Base-by-base conservation (phyloP, 208 protist genomes). In the Jaenimonas drosophilae region DNA sequence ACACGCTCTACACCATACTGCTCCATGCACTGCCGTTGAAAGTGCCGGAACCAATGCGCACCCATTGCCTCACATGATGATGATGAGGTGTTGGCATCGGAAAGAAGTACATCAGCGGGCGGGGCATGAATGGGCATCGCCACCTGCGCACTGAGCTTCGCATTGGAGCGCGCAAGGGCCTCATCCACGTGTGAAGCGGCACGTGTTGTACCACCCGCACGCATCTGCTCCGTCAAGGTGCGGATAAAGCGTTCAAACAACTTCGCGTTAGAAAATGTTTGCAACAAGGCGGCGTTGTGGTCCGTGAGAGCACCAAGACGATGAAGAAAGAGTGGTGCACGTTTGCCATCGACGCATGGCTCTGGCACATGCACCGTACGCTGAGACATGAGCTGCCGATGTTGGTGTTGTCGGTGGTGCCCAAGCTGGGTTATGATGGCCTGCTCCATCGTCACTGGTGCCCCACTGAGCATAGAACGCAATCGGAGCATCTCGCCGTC, bases 141-240 rank as follows among this genome's bases (percentile, higher is more conserved):
- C 19, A 56, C 46, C 5, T 46, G 52, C 12, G 33, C 39, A 26
- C 50, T 56, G 50, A 64, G 64, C 12, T 52, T 24, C 3, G 63
- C 56, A 38, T 65, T 70, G 11, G 53, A 29, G 2, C 2, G 23
- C 0, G 56, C 17, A 2, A 70, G 31, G 4, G 59, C 20, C 9
- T 62, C 49, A 17, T 70, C 63, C 46, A 70, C 46, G 16, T 14
- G 42, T 43, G 19, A 7, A 11, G 20, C 24, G 6, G 42, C 42
- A n/a, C n/a, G n/a, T n/a, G n/a, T n/a, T n/a, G n/a, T n/a, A n/a
- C n/a, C n/a, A 16, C 31, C 20, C 24, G 42, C 14, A 11, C 26
- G 7, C 12, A 14, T n/a, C 11, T 33, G 6, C 42, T 34, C 12
- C 11, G 11, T 14, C 42, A 48, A 9, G 12, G 42, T 32, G 42